A percentile compares a stretch with the other conserved stretches of the same genome.
phyloP scores from a whole-genome alignment of 2,329 filamentous ascomycete species.

The Botrytis fabae region DNA sequence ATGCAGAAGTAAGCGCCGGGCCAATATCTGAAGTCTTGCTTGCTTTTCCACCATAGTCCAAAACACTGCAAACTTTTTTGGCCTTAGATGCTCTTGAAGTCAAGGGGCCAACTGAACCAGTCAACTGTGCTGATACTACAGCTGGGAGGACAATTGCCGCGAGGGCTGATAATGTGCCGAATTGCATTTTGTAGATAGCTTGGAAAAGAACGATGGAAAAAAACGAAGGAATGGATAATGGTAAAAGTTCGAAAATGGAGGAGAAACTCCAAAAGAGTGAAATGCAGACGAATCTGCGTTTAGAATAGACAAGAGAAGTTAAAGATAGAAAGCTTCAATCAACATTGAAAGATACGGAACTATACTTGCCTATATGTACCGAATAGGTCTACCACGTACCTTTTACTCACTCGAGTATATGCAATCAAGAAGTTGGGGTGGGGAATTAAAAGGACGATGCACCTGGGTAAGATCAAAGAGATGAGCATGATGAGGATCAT shows the following conservation, averaged over 20 bases:
- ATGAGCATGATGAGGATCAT: background rate
- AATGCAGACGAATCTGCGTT: constrained; percentile 16
- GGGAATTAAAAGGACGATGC: constrained; percentile 4
- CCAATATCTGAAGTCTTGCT: constrained; percentile 54
- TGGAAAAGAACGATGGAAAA: background rate
- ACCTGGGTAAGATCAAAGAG: background rate
- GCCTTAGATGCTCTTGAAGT: constrained; percentile 46
- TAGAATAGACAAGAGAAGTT: constrained; percentile 1
- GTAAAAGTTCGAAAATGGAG: constrained; percentile 4
- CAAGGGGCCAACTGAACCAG: constrained; percentile 47
- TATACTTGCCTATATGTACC: background rate
- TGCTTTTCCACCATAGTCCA: constrained; percentile 53
- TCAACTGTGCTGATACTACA: constrained; percentile 43
- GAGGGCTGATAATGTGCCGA: constrained; percentile 23
- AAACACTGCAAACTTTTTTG: constrained; percentile 52
- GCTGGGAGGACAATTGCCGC: constrained; percentile 28
- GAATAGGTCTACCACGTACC: background rate
- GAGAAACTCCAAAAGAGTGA: constrained; percentile 14
- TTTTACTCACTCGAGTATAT: background rate
- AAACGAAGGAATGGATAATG: constrained; percentile 2
- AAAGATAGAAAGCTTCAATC: constrained; percentile 1
- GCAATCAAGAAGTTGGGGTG: background rate
- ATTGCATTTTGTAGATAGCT: constrained; percentile 27
- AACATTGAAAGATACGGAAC: background rate
- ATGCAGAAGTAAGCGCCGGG: constrained; percentile 49